A percentile compares a stretch with the other conserved stretches of the same genome.
These are phyloP conservation scores for Colletotrichum sp. DNA, from an alignment of 2,329 filamentous ascomycete species.

Conservation along the genomic window DNA sequence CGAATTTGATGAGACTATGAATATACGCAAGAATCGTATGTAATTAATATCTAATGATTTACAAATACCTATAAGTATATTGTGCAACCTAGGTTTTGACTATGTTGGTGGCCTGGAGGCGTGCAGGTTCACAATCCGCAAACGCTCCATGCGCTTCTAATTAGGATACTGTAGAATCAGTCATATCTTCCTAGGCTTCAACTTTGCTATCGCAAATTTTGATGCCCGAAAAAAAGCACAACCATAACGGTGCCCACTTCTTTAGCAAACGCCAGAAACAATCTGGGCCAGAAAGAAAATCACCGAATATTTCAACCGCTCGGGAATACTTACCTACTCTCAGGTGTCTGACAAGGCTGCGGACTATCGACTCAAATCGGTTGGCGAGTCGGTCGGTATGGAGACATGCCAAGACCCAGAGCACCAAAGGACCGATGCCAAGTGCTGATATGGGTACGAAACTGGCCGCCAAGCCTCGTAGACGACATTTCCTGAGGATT, in stretches of 20 bases:
- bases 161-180: background rate
- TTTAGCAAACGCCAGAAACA: background rate
- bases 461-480: background rate
- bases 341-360: background rate
- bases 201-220: background rate
- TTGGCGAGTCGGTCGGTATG: background rate
- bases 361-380: background rate
- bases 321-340: background rate
- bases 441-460: background rate
- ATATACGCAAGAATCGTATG: background rate
- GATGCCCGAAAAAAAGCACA: background rate
- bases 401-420: background rate
- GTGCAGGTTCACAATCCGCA: background rate
- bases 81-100: background rate
- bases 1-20: background rate
- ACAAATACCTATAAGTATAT: background rate
- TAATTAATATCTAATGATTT: background rate
- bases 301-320: background rate
- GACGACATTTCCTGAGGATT: background rate
- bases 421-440: background rate
- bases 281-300: background rate
- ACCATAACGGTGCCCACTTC: background rate
- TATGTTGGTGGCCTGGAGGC: background rate
- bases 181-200: background rate
- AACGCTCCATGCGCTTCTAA: background rate